Evolutionary conservation across 2,329 filamentous ascomycete genomes (phyloP).

Genomic region (Ophiostoma angusticollis): DNA sequence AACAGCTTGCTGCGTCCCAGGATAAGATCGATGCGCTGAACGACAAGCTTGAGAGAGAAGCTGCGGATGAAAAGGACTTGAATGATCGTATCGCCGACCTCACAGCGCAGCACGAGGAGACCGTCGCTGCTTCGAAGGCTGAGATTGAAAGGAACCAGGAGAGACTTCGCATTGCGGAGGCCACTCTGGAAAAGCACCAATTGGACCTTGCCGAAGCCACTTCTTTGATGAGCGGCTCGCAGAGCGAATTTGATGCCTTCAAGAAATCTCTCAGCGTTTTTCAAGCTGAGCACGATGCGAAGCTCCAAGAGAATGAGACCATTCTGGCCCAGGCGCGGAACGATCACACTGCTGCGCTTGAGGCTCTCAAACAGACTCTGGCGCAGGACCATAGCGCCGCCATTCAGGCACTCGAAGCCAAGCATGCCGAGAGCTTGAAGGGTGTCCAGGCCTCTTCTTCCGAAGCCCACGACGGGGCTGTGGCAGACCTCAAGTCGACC

Average conservation of each 20-base stretch:
- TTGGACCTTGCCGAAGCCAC: conserved; percentile 35
- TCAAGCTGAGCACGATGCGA: conserved; percentile 27
- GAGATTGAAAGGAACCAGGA: conserved; percentile 36
- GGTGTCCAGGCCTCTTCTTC: conserved; percentile 31
- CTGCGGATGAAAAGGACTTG: conserved; percentile 30
- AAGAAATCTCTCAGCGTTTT: conserved; percentile 37
- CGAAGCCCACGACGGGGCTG: conserved; percentile 33
- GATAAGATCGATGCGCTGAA: conserved; percentile 42
- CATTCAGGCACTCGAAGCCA: conserved; percentile 37
- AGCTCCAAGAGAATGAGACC: conserved; percentile 26
- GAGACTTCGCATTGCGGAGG: conserved; percentile 38
- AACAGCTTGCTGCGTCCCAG: conserved; percentile 41
- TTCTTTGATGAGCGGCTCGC: conserved; percentile 34
- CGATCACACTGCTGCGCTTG: conserved; percentile 37
- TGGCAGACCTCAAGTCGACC: conserved; percentile 36
- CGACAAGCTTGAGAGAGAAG: conserved; percentile 33
- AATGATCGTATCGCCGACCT: conserved; percentile 34
- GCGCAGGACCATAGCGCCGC: conserved; percentile 37
- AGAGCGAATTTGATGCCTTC: conserved; percentile 33
- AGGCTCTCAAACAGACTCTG: conserved; percentile 36
- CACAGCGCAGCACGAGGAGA: conserved; percentile 36
- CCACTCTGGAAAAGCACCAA: conserved; percentile 37
- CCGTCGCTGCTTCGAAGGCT: conserved; percentile 33
- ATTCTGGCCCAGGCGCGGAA: conserved; percentile 27
- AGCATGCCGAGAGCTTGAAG: conserved; percentile 38